phyloP scores from a whole-genome alignment of 805 yeast genomes.

The Kazachstania kunashirensis region DNA sequence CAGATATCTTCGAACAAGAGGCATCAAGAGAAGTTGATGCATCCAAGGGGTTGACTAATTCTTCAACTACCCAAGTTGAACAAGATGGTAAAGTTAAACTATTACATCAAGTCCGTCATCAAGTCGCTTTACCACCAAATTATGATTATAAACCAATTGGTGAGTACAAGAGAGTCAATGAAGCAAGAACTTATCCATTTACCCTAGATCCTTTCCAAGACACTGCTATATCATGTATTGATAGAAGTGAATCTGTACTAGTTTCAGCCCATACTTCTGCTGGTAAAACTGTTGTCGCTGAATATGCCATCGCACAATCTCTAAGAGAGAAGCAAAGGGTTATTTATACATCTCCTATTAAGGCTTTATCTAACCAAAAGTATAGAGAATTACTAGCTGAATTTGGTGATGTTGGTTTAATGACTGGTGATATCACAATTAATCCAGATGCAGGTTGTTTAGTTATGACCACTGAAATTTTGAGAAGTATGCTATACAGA shows the following conservation, averaged over 20 bases:
- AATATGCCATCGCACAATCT: conserved; percentile 95
- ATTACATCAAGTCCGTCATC: conserved; percentile 93
- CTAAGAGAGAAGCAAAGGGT: conserved; percentile 84
- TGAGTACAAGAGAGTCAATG: conserved; percentile 64
- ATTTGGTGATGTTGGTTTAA: conserved; percentile 93
- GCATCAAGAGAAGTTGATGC: conserved; percentile 84
- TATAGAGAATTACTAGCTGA: conserved; percentile 87
- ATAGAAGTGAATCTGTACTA: conserved; percentile 84
- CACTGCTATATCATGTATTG: conserved; percentile 91
- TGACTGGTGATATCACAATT: conserved; percentile 98
- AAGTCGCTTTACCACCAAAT: conserved; percentile 91
- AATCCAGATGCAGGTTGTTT: conserved; percentile 97
- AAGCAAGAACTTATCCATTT: conserved; percentile 89
- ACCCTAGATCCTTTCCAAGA: conserved; percentile 95
- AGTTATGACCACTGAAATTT: conserved; percentile 98
- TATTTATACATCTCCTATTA: conserved; percentile 90
- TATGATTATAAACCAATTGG: conserved; percentile 83
- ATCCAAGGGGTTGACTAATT: conserved; percentile 55
- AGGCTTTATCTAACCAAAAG: conserved; percentile 89
- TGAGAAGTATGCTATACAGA: conserved; percentile 90
- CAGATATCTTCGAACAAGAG: conserved; percentile 80
- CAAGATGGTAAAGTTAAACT: conserved; percentile 52
- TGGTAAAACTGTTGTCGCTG: conserved; percentile 95
- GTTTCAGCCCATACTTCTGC: conserved; percentile 98
- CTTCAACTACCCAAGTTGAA: conserved; percentile 31